Percentiles rank a stretch among this genome's conserved stretches.
phyloP scores from a whole-genome alignment of 208 protist genomes.

The Spongospora subterranea region DNA sequence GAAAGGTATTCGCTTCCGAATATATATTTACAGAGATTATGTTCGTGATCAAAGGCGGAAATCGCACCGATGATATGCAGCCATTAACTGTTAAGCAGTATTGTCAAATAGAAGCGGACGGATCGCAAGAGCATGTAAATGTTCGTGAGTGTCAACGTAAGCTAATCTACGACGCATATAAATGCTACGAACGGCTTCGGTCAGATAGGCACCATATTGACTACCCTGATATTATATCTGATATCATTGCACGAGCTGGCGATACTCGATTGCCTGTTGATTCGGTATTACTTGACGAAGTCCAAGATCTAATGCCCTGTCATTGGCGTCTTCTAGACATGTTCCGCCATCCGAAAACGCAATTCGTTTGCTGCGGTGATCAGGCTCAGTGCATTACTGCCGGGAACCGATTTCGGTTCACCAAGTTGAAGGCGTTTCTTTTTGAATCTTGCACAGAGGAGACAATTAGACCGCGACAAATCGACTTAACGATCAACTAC shows the following conservation, averaged over 20 bases:
- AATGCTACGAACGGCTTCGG: background rate
- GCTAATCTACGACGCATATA: background rate
- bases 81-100: background rate
- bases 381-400: conserved; percentile 3
- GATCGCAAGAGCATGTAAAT: background rate
- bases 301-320: background rate
- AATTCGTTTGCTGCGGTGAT: background rate
- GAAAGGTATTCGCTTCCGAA: background rate
- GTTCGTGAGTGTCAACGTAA: background rate
- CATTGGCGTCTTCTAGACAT: background rate
- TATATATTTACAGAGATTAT: background rate
- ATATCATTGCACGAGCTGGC: background rate
- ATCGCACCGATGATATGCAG: background rate
- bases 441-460: background rate
- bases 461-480: background rate
- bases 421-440: background rate
- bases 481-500: background rate
- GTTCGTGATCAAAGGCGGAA: background rate
- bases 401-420: background rate
- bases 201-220: background rate
- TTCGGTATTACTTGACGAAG: background rate
- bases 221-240: background rate
- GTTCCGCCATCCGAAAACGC: background rate
- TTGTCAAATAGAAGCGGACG: background rate
- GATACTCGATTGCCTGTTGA: background rate